These are phyloP conservation scores for Sphagnurus paluster DNA, from an alignment of 1,284 basidiomycete genomes.

Conservation along the genomic window DNA sequence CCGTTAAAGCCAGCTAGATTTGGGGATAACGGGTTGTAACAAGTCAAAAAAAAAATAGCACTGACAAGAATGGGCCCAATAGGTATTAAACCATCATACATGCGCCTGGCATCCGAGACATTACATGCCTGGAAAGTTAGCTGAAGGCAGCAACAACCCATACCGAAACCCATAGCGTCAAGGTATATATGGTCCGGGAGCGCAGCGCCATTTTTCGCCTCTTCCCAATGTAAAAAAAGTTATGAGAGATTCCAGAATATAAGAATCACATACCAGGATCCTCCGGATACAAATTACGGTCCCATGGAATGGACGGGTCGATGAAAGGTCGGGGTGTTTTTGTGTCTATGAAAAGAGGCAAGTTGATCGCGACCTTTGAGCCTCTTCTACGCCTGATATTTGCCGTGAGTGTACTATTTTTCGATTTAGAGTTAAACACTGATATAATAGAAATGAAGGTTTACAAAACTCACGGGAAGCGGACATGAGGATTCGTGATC, in stretches of 20 bases:
- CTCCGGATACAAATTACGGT: slow-evolving; percentile 77
- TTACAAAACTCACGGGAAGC: slow-evolving; percentile 81
- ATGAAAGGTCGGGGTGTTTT: slow-evolving; percentile 89
- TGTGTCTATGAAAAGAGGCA: slow-evolving; percentile 90
- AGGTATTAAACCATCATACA: slow-evolving; percentile 95
- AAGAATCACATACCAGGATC: slow-evolving; percentile 63
- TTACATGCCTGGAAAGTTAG: slow-evolving; percentile 98
- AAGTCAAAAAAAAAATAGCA: slow-evolving; percentile 5
- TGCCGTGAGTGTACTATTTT: slow-evolving; percentile 83
- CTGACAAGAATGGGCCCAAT: slow-evolving; percentile 91
- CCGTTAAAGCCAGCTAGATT: slow-evolving; percentile 85
- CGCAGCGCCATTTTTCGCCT: slow-evolving; percentile 88
- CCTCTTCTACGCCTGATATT: slow-evolving; percentile 92
- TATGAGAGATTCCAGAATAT: slow-evolving; percentile 1
- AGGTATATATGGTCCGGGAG: slow-evolving; percentile 93
- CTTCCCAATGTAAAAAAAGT: no score
- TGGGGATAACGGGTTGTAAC: slow-evolving; percentile 5
- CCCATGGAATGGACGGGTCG: slow-evolving; percentile 88
- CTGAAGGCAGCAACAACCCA: slow-evolving; percentile 98
- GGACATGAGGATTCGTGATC: slow-evolving; percentile 95
- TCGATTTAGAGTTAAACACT: slow-evolving; percentile 9
- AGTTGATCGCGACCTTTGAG: slow-evolving; percentile 94
- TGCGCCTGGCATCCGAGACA: slow-evolving; percentile 85
- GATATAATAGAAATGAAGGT: slow-evolving; percentile 2
- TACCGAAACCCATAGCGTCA: slow-evolving; percentile 99